Evolutionary conservation across 2,329 filamentous ascomycete genomes (phyloP).

Genomic region (Ustulina deusta): DNA sequence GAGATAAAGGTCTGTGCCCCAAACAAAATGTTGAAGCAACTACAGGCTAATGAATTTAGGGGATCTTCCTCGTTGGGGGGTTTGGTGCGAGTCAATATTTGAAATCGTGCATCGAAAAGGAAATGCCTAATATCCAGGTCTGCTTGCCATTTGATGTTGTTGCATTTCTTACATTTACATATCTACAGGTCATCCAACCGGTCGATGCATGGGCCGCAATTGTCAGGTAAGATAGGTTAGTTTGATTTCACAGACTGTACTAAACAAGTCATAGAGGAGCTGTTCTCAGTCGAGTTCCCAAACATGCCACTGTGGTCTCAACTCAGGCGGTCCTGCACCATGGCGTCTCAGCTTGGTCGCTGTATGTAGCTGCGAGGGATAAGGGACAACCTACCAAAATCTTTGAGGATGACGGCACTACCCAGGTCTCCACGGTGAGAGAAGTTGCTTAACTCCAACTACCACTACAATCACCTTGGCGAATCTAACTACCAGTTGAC

Average conservation of each 20-base stretch:
- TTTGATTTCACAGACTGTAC: not conserved
- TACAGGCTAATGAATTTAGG: not conserved
- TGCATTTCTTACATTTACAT: not conserved
- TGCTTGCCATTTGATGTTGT: not conserved
- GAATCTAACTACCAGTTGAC: not conserved
- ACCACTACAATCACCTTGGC: not conserved
- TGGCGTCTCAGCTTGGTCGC: not conserved
- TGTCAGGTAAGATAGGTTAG: not conserved
- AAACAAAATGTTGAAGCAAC: not conserved
- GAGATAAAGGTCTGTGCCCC: not conserved
- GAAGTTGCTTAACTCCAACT: not conserved
- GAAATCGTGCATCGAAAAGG: constrained; percentile 4
- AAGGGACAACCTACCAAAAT: not conserved
- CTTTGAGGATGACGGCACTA: not conserved
- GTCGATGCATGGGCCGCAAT: constrained; percentile 2
- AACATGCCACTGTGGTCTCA: not conserved
- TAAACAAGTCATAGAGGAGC: not conserved
- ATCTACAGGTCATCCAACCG: not conserved
- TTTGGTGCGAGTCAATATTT: not conserved
- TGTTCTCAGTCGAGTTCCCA: not conserved
- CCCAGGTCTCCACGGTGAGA: not conserved
- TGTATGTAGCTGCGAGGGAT: not conserved
- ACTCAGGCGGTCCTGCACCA: not conserved
- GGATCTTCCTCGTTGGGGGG: not conserved
- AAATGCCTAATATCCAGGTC: not conserved